These are phyloP conservation scores for Penicillium egyptiacum DNA, from an alignment of 495 filamentous ascomycete species.

Conservation along the genomic window DNA sequence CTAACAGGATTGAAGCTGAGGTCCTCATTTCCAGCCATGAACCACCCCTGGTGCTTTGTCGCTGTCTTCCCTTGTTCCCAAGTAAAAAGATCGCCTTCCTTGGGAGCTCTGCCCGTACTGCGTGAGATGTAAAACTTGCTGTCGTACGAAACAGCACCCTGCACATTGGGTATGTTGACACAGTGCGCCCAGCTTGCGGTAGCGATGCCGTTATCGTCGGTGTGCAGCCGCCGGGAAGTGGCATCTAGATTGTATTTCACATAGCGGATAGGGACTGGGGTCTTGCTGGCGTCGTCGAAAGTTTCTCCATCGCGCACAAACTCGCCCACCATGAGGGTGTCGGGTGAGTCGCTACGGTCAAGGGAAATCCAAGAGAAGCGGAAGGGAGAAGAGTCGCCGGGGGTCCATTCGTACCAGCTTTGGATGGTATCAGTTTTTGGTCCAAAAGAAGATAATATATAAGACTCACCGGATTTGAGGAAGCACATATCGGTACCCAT, in stretches of 20 bases:
- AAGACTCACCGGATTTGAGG: constrained; percentile 23
- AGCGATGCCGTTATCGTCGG: constrained; percentile 16
- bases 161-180: constrained; percentile 22
- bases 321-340: constrained; percentile 26
- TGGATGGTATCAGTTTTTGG: neutral
- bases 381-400: constrained; percentile 20
- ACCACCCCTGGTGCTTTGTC: constrained; percentile 11
- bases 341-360: constrained; percentile 24
- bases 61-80: constrained; percentile 19
- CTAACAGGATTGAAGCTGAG: constrained; percentile 20
- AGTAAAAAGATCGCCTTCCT: constrained; percentile 23
- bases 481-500: constrained; percentile 32
- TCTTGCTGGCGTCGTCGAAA: neutral
- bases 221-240: constrained; percentile 16
- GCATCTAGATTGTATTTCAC: constrained; percentile 26
- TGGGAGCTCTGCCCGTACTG: constrained; percentile 20
- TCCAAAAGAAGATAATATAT: neutral
- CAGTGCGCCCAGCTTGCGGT: constrained; percentile 24
- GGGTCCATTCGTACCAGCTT: constrained; percentile 22
- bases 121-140: constrained; percentile 23
- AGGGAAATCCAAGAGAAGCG: constrained; percentile 27
- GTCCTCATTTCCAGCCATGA: constrained; percentile 29
- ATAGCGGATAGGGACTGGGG: constrained; percentile 20
- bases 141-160: constrained; percentile 24
- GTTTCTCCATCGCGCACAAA: constrained; percentile 18